Conservation (phyloP, 176 grass and related monocot species). For the Metroxylon sagu region DNA sequence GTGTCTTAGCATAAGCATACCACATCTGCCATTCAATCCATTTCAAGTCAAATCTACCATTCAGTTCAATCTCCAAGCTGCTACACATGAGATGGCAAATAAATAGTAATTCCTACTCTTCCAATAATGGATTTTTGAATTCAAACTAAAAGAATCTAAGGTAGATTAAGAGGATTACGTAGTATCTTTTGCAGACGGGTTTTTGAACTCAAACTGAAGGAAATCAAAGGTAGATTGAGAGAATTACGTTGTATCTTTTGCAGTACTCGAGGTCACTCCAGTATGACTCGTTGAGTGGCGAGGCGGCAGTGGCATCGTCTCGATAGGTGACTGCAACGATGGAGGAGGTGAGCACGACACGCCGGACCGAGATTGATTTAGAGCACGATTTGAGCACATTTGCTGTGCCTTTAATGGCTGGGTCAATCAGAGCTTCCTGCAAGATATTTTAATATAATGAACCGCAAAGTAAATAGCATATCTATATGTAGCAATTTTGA, state of each 20-base stretch:
- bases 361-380: conserved; percentile 20
- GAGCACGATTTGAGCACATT: conserved; percentile 76
- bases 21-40: conserved; percentile 35
- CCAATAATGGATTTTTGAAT: no score
- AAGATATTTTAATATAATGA: no score
- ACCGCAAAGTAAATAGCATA: no score
- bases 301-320: conserved; percentile 25
- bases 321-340: conserved; percentile 64
- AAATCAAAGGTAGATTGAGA: background rate
- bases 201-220: no score
- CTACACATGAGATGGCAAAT: no score
- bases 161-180: no score
- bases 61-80: no score
- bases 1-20: conserved; percentile 83
- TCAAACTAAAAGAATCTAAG: no score
- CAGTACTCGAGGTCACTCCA: conserved; percentile 75
- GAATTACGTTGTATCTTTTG: conserved; percentile 40
- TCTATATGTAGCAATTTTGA: no score
- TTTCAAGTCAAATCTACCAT: no score
- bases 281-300: conserved; percentile 63
- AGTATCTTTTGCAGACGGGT: no score
- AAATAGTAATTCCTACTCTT: no score
- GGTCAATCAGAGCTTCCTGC: conserved; percentile 46
- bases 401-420: conserved; percentile 51
- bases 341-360: conserved; percentile 78